Evolutionary conservation across 805 yeast genomes (phyloP).

Genomic region (Candida cerambycidarum): DNA sequence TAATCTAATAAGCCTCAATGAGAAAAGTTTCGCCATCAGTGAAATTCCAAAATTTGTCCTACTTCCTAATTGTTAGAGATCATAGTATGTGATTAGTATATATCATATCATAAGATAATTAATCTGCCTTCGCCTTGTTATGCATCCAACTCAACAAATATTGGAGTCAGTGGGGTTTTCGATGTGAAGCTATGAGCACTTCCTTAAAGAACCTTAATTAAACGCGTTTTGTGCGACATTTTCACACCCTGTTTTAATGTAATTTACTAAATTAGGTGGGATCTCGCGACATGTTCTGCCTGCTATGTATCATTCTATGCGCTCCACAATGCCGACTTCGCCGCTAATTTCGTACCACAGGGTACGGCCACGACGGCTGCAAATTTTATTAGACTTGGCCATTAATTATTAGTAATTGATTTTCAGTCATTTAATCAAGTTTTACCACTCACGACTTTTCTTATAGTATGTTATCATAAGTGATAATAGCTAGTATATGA

Average conservation of each 20-base stretch:
- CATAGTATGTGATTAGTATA: no score
- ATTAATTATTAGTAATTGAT: no score
- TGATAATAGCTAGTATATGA: no score
- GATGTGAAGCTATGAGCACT: conserved; percentile 1
- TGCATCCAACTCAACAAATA: conserved; percentile 3
- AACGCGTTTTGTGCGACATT: conserved; percentile 6
- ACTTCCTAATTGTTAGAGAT: no score
- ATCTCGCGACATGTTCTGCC: conserved; percentile 7
- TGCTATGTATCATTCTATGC: conserved; percentile 2
- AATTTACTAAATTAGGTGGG: not conserved
- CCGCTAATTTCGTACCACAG: not conserved
- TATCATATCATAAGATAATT: not conserved
- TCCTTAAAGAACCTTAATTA: not conserved
- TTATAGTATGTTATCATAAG: no score
- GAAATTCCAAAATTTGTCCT: no score
- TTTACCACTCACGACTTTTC: no score
- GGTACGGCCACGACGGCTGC: conserved; percentile 5
- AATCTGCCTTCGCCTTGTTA: not conserved
- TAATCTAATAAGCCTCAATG: not conserved
- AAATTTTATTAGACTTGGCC: not conserved
- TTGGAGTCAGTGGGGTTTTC: conserved; percentile 4
- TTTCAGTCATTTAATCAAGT: no score
- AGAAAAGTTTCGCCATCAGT: not conserved
- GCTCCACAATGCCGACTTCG: conserved; percentile 5
- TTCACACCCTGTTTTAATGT: not conserved